Conservation (phyloP, 2,329 filamentous ascomycete species). For the Aureobasidium pullulans region DNA sequence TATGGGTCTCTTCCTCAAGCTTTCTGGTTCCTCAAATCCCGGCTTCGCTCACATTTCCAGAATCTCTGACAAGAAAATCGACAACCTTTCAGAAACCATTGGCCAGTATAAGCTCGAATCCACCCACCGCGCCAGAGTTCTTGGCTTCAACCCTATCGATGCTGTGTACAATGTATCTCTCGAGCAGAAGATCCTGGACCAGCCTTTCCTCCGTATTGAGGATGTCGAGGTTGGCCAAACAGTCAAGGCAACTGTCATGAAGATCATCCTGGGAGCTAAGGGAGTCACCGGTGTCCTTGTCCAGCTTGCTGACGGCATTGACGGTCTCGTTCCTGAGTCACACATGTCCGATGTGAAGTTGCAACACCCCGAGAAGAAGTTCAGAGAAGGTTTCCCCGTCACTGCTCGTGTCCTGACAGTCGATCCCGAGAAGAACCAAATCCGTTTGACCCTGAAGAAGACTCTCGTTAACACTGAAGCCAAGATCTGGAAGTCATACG, state of each 20-base stretch:
- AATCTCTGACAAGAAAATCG: slow-evolving; percentile 82
- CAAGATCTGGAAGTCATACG: slow-evolving; percentile 68
- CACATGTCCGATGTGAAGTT: slow-evolving; percentile 84
- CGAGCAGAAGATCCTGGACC: slow-evolving; percentile 72
- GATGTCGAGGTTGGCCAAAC: slow-evolving; percentile 77
- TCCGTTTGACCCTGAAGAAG: slow-evolving; percentile 90
- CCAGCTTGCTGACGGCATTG: slow-evolving; percentile 77
- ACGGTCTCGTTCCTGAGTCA: slow-evolving; percentile 77
- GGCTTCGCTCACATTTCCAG: slow-evolving; percentile 94
- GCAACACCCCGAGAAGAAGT: slow-evolving; percentile 93
- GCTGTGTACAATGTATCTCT: slow-evolving; percentile 80
- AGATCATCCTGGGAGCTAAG: slow-evolving; percentile 68
- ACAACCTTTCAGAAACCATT: slow-evolving; percentile 66
- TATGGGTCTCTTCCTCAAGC: slow-evolving; percentile 72
- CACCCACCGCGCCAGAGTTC: slow-evolving; percentile 69
- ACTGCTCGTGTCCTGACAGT: slow-evolving; percentile 80
- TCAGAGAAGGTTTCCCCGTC: slow-evolving; percentile 75
- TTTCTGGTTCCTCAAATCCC: slow-evolving; percentile 59
- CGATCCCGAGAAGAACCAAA: slow-evolving; percentile 64
- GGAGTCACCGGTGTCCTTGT: slow-evolving; percentile 77
- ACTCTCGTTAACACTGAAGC: slow-evolving; percentile 84
- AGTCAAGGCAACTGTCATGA: slow-evolving; percentile 77
- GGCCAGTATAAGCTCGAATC: slow-evolving; percentile 74
- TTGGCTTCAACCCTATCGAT: slow-evolving; percentile 83
- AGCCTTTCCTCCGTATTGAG: slow-evolving; percentile 84